Evolutionary conservation across 2,329 filamentous ascomycete species (phyloP), one percentile per base, ranked within the genome.

Genomic region (Aureobasidium lini): DNA sequence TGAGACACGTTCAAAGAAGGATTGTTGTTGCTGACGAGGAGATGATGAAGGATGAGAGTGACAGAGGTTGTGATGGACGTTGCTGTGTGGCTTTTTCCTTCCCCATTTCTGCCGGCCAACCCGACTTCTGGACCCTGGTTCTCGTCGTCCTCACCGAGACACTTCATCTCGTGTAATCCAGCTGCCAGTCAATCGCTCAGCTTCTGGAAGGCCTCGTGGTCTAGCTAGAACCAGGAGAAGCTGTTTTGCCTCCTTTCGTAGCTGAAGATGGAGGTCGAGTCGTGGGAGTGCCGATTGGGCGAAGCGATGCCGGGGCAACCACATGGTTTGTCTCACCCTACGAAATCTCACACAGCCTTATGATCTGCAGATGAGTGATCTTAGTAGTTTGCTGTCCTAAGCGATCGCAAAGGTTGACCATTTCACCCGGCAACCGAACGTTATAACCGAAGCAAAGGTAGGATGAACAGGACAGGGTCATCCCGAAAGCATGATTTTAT

Each of bases 1-100:
- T 57, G 42, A 57, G 53, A 57, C 53, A 57, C n/a, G 42, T 47
- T 57, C 40, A 43, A 47, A 46, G 23, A 47, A 47, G 28, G 49
- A 42, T 32, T 42, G 48, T 53, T 53, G 36, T 32, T 29, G n/a
- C 13, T 23, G 15, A 13, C 10, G 53, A 37, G n/a, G 50, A 40
- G 53, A 46, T 44, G 40, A 56, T 56, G 52, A 36, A 31, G 16
- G 29, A 56, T n/a, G 40, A 44, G 23, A 43, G 15, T 16, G 28
- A 23, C 28, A 36, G 31, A 43, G n/a, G 29, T 23, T 56, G 40
- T 40, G 29, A 34, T 28, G 34, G 16, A 42, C 16, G 40, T 34
- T 40, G 52, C 44, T 56, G 16, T 16, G 11, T 52, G 34, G 34
- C 36, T 40, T 52, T 23, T 11, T 34, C 15, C 32, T 8, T 29